Evolutionary conservation across 805 yeast species (phyloP).

Genomic region (Metschnikowia chrysomelidarum): DNA sequence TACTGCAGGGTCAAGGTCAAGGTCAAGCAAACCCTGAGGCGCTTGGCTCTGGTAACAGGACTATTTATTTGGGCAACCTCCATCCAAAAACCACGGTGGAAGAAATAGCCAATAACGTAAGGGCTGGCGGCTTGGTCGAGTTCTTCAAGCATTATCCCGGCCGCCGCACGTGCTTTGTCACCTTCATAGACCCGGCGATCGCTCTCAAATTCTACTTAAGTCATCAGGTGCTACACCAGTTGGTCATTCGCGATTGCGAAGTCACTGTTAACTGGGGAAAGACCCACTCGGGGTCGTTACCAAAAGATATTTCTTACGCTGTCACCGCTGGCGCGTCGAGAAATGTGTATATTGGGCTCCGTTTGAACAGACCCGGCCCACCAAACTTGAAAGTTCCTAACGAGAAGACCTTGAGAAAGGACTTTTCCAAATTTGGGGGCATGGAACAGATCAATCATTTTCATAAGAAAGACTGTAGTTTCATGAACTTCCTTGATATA

Average conservation of each 20-base stretch:
- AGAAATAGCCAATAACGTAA: constrained; percentile 70
- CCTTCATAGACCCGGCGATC: constrained; percentile 61
- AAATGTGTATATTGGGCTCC: constrained; percentile 70
- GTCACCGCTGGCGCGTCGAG: constrained; percentile 75
- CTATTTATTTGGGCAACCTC: constrained; percentile 66
- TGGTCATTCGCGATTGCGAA: constrained; percentile 59
- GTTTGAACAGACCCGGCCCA: constrained; percentile 20
- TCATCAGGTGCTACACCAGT: constrained; percentile 53
- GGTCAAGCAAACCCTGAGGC: constrained; percentile 27
- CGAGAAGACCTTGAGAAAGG: constrained; percentile 52
- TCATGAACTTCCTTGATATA: constrained; percentile 67
- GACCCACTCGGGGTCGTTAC: constrained; percentile 61
- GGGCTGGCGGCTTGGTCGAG: constrained; percentile 75
- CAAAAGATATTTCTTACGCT: constrained; percentile 54
- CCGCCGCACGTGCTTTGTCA: constrained; percentile 63
- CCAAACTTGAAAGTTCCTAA: constrained; percentile 26
- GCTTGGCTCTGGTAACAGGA: constrained; percentile 51
- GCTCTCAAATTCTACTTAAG: constrained; percentile 67
- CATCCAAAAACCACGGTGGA: constrained; percentile 64
- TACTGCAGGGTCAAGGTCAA: constrained; percentile 10
- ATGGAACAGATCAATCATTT: constrained; percentile 75
- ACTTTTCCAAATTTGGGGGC: constrained; percentile 64
- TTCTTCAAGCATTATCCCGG: constrained; percentile 49
- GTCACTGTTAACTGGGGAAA: constrained; percentile 72
- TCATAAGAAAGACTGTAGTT: constrained; percentile 69